A percentile compares a stretch with the other conserved stretches of the same genome.
Conservation (phyloP, 805 yeast species). For the Candida boleticola region DNA sequence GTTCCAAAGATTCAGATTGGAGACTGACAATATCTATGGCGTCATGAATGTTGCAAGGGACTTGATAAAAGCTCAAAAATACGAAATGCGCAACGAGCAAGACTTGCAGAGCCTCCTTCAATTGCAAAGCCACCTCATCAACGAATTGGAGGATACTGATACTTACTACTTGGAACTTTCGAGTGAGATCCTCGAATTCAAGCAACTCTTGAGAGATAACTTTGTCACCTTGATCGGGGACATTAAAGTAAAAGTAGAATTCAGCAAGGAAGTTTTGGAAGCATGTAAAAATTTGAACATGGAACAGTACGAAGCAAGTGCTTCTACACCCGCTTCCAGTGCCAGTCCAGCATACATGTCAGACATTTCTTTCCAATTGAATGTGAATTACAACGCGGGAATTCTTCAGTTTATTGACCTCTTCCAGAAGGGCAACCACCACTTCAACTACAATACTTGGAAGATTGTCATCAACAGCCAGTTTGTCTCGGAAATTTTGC, state of each 20-base stretch:
- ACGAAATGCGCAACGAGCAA: neutral
- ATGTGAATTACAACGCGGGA: constrained; percentile 26
- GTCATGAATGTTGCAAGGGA: constrained; percentile 21
- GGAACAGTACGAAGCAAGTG: constrained; percentile 6
- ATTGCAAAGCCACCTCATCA: constrained; percentile 28
- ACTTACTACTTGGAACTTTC: constrained; percentile 33
- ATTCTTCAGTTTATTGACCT: constrained; percentile 21
- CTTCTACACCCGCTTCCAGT: neutral
- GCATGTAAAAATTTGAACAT: constrained; percentile 9
- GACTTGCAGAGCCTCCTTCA: constrained; percentile 11
- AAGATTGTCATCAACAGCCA: constrained; percentile 25
- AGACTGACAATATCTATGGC: constrained; percentile 32
- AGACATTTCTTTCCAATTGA: constrained; percentile 28
- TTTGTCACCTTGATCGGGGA: constrained; percentile 11
- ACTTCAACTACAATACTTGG: constrained; percentile 33
- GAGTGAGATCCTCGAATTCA: constrained; percentile 21
- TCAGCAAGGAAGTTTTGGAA: constrained; percentile 4
- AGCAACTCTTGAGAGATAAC: constrained; percentile 12
- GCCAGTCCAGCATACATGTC: constrained; percentile 6
- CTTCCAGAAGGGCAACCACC: constrained; percentile 26
- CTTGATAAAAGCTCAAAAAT: constrained; percentile 12
- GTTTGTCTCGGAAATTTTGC: constrained; percentile 22
- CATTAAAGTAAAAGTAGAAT: neutral
- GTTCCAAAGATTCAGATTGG: constrained; percentile 24
- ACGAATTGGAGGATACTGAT: constrained; percentile 39